Evolutionary conservation across 1,284 basidiomycete genomes (phyloP).

Genomic region (Trametes pubescens): DNA sequence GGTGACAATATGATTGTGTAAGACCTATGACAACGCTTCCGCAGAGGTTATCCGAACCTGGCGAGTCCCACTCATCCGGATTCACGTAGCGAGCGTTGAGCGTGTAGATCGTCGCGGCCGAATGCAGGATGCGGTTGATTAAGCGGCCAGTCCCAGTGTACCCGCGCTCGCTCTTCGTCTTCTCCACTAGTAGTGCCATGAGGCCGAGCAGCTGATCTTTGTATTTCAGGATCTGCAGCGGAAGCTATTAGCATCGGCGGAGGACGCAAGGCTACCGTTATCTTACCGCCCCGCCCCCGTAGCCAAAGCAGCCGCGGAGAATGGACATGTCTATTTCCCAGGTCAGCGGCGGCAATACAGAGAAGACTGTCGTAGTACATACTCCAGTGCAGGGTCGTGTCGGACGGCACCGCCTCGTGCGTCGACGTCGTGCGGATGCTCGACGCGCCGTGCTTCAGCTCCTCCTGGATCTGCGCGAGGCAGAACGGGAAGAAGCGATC

Average conservation of each 20-base stretch:
- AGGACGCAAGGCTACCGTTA: constrained; percentile 9
- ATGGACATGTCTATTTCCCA: constrained; percentile 74
- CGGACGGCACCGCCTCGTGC: constrained; percentile 83
- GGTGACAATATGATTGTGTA: background rate
- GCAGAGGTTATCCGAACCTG: constrained; percentile 53
- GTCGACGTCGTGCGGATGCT: constrained; percentile 90
- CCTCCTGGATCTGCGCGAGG: constrained; percentile 81
- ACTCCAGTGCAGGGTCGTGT: constrained; percentile 97
- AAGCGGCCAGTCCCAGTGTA: constrained; percentile 86
- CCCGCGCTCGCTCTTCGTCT: constrained; percentile 90
- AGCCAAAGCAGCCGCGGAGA: constrained; percentile 80
- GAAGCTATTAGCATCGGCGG: constrained; percentile 3
- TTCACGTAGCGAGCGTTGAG: constrained; percentile 88
- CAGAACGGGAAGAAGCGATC: constrained; percentile 86
- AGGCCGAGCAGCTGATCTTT: constrained; percentile 76
- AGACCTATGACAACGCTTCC: constrained; percentile 16
- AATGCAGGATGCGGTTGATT: constrained; percentile 81
- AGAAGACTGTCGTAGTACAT: constrained; percentile 43
- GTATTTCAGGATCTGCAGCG: constrained; percentile 71
- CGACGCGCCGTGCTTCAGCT: constrained; percentile 93
- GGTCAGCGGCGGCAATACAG: constrained; percentile 18
- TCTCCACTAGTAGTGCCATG: constrained; percentile 75
- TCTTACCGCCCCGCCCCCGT: constrained; percentile 70
- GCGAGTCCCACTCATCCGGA: constrained; percentile 80
- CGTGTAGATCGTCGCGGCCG: constrained; percentile 83